Evolutionary conservation across 2,329 filamentous ascomycete species (phyloP), one percentile per base, ranked within the genome.

Genomic region (Exophiala phaeomuriformis): DNA sequence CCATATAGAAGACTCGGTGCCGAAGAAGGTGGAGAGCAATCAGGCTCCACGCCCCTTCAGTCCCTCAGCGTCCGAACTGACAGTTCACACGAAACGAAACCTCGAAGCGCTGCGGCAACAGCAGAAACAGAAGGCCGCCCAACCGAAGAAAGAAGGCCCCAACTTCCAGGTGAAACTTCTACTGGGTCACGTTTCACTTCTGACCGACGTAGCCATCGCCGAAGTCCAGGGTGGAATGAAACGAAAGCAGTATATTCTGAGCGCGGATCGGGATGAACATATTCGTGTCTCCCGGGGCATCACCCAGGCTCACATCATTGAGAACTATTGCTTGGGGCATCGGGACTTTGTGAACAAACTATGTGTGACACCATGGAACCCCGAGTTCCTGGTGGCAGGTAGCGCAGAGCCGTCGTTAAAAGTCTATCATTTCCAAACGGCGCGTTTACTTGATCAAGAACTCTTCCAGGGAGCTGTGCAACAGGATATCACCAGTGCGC

Each of bases 131-230:
- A 76, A 74, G 59, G 70, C 70, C 47, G 67, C 68, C 59, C 68
- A 72, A 61, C 60, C 66, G n/a, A 74, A 77, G 56, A 71, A 73
- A 35, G 75, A 76, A 50, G 73, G 74, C 10, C 69, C 74, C 2
- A 67, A 74, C 29, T 95, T 95, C 66, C 84, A 89, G 63, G 81
- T 89, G 62, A 80, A 84, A 36, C 75, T 95, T 0, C 75, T 96
- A 5, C 81, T 98, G 0, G 93, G 93, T 8, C 93, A 98, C 70
- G 93, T 98, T 9, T 96, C 91, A 0, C 87, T 97, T 81, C 80
- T 98, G 47, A 96, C 90, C 1, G 84, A 88, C 64, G 68, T 96
- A 48, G 69, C 75, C 2, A 75, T 82, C 40, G 77, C 76, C 4
- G 72, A 71, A n/a, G 65, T 75, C 65, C 66, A 75, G 60, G 58